A percentile compares a stretch with the other conserved stretches of the same genome.
These are phyloP conservation scores for Metarhizium sp. DNA, from an alignment of 2,329 filamentous ascomycete species.

Conservation along the genomic window DNA sequence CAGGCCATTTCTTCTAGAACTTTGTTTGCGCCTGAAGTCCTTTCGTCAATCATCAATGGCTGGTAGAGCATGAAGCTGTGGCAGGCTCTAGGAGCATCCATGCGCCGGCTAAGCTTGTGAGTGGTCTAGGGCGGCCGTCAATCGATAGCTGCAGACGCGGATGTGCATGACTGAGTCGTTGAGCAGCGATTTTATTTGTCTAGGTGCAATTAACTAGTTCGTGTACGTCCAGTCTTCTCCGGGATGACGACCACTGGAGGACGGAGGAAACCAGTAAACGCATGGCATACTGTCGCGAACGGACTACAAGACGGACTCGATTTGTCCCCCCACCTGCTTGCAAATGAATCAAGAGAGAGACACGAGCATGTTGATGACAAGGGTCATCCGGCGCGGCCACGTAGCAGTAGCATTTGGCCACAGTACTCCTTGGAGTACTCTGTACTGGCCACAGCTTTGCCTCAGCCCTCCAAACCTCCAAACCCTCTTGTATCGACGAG, in stretches of 20 bases:
- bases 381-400: not conserved
- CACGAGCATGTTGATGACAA: not conserved
- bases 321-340: not conserved
- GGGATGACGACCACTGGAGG: not conserved
- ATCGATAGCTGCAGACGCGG: slow-evolving; percentile 2
- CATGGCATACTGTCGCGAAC: too few species aligned
- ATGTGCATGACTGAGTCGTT: not conserved
- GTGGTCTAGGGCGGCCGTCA: not conserved
- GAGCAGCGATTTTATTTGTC: not conserved
- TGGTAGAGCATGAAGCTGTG: too few species aligned
- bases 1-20: too few species aligned
- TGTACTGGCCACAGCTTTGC: not conserved
- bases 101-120: too few species aligned
- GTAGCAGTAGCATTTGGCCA: not conserved
- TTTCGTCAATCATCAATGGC: too few species aligned
- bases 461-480: too few species aligned
- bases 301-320: not conserved
- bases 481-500: too few species aligned
- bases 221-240: slow-evolving; percentile 1
- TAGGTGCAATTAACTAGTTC: too few species aligned
- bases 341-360: not conserved
- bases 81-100: too few species aligned
- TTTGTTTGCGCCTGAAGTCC: too few species aligned
- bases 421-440: not conserved
- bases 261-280: not conserved